Conservation (phyloP, 345 rosid genomes). For the Populus alba region DNA sequence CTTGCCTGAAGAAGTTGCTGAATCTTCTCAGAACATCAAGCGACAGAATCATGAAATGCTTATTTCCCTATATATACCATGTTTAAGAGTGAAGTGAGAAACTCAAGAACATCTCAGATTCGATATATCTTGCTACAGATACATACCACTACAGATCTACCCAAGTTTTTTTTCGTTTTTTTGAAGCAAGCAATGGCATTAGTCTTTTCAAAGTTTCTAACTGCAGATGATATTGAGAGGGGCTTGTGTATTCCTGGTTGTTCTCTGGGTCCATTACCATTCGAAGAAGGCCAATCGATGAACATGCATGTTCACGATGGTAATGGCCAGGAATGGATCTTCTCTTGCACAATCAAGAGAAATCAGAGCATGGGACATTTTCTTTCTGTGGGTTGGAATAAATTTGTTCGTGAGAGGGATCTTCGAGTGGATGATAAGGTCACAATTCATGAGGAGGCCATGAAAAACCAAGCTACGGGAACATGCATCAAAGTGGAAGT, state of each 20-base stretch:
- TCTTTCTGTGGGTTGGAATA: conserved; percentile 7
- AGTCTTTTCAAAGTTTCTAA: background rate
- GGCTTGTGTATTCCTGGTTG: background rate
- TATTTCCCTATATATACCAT: background rate
- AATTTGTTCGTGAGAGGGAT: background rate
- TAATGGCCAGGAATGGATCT: background rate
- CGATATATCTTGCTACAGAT: too few relatives aligned
- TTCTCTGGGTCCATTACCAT: background rate
- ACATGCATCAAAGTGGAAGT: background rate
- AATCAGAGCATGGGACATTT: background rate
- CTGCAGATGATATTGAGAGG: background rate
- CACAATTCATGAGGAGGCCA: background rate
- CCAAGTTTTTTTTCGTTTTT: background rate
- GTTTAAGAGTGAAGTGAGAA: background rate
- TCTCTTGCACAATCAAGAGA: background rate
- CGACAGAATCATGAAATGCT: background rate
- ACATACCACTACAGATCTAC: background rate
- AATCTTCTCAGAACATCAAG: background rate
- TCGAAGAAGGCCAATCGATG: background rate
- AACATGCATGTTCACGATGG: conserved; percentile 7
- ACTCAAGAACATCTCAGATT: background rate
- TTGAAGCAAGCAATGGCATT: background rate
- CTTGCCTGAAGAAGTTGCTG: background rate
- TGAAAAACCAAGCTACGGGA: background rate
- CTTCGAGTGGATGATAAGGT: conserved; percentile 5